Conservation (phyloP, 164 flowering plant species). For the Chimonanthus praecox region DNA sequence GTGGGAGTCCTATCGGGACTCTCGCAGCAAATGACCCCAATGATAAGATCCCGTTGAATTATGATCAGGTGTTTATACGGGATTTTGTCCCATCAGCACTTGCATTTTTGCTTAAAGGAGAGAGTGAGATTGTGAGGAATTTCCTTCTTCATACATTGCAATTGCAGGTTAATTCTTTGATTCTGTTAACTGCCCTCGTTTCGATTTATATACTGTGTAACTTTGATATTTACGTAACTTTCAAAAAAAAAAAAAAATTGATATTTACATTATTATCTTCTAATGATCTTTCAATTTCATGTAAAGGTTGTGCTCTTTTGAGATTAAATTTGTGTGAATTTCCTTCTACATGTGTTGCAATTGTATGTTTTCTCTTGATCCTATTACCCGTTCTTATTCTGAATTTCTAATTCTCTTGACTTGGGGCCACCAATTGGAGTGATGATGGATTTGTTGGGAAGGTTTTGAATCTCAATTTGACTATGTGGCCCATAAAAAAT, state of each 20-base stretch:
- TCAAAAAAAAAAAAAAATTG: not conserved
- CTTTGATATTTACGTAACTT: not conserved
- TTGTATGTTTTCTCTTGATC: no score
- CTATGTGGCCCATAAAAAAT: no score
- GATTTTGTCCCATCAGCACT: slow-evolving; percentile 95
- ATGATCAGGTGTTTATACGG: slow-evolving; percentile 90
- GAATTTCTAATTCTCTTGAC: no score
- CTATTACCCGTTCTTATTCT: no score
- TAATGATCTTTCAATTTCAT: no score
- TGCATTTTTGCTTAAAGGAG: slow-evolving; percentile 89
- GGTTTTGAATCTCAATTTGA: no score
- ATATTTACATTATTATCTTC: not conserved
- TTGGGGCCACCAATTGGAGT: no score
- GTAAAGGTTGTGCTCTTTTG: no score
- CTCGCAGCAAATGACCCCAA: slow-evolving; percentile 82
- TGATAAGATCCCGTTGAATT: slow-evolving; percentile 64
- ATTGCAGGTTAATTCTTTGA: slow-evolving; percentile 58
- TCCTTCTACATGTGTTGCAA: no score
- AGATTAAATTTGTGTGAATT: no score
- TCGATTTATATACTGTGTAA: not conserved
- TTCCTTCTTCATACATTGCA: slow-evolving; percentile 91
- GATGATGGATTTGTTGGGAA: no score
- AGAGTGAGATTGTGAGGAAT: slow-evolving; percentile 82
- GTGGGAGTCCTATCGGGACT: slow-evolving; percentile 87
- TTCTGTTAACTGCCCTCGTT: not conserved